These are phyloP conservation scores for Monilinia aucupariae DNA, from an alignment of 2,329 filamentous ascomycete genomes.

Conservation along the genomic window DNA sequence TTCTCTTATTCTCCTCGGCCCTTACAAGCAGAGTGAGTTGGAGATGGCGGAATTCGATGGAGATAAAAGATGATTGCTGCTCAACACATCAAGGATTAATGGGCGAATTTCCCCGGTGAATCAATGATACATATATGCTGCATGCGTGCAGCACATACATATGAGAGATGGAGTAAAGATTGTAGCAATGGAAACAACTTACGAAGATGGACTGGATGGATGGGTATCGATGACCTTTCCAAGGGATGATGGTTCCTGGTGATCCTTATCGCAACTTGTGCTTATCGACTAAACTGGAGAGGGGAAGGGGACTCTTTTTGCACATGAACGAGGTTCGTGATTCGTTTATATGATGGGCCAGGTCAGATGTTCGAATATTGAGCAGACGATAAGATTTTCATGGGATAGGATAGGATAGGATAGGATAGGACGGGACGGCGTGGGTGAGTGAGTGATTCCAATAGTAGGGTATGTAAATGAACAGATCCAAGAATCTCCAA, in stretches of 20 bases:
- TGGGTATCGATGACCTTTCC: not conserved
- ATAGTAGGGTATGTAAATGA: too few relatives aligned
- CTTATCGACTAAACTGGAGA: constrained; percentile 5
- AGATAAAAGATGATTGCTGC: not conserved
- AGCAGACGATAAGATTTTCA: not conserved
- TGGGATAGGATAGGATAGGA: too few relatives aligned
- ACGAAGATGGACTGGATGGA: not conserved
- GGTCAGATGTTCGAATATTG: constrained; percentile 2
- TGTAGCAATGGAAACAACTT: not conserved
- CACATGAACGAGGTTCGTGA: constrained; percentile 10
- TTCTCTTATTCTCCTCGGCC: constrained; percentile 3
- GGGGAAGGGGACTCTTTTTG: not conserved
- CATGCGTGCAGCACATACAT: not conserved
- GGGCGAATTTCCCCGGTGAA: not conserved
- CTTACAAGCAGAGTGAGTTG: not conserved
- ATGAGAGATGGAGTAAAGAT: not conserved
- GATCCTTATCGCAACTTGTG: constrained; percentile 2
- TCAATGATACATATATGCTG: not conserved
- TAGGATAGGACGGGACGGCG: too few relatives aligned
- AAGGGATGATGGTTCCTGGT: too few relatives aligned
- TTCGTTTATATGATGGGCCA: not conserved
- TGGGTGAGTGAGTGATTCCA: too few relatives aligned
- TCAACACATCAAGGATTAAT: not conserved
- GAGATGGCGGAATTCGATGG: not conserved
- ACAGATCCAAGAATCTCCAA: too few relatives aligned